Conservation (phyloP, 805 yeast genomes). For the Kodamaea nitidulidarum region DNA sequence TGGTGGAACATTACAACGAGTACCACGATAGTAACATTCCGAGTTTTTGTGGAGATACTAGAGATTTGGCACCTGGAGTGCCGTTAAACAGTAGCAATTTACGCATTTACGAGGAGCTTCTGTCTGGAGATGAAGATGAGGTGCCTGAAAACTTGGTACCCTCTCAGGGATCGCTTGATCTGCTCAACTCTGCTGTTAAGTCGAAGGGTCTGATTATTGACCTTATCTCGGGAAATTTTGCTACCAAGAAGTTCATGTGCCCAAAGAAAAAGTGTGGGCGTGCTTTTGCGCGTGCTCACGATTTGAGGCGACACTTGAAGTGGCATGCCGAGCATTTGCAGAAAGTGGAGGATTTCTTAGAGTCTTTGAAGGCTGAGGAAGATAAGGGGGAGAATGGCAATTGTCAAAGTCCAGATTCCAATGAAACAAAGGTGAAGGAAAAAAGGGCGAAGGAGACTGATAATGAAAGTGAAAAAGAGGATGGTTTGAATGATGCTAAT, state of each 20-base stretch:
- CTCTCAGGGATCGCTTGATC: conserved; percentile 1
- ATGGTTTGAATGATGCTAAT: too few relatives aligned
- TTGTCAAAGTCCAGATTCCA: too few relatives aligned
- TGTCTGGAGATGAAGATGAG: conserved; percentile 10
- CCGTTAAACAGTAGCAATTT: conserved; percentile 9
- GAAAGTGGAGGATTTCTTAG: conserved; percentile 28
- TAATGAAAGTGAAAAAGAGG: too few relatives aligned
- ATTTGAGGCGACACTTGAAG: conserved; percentile 45
- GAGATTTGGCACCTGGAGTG: conserved; percentile 2
- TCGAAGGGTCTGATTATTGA: conserved; percentile 28
- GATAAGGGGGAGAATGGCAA: conserved; percentile 5
- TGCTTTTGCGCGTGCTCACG: conserved; percentile 47
- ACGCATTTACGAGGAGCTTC: conserved; percentile 6
- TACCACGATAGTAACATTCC: conserved; percentile 43
- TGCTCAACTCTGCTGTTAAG: conserved; percentile 8
- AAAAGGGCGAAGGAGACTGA: too few relatives aligned
- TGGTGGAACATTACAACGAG: conserved; percentile 52
- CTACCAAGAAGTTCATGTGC: conserved; percentile 39
- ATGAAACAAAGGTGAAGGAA: too few relatives aligned
- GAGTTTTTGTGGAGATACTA: conserved; percentile 11
- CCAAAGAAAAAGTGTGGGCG: conserved; percentile 50
- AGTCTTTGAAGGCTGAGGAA: conserved; percentile 14
- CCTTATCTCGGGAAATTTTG: conserved; percentile 35
- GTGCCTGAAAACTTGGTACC: conserved; percentile 2
- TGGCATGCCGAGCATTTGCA: conserved; percentile 46